A percentile compares a stretch with the other conserved stretches of the same genome.
phyloP scores from a whole-genome alignment of 2,329 filamentous ascomycete species.

The Cladosporium sphaerospermum region DNA sequence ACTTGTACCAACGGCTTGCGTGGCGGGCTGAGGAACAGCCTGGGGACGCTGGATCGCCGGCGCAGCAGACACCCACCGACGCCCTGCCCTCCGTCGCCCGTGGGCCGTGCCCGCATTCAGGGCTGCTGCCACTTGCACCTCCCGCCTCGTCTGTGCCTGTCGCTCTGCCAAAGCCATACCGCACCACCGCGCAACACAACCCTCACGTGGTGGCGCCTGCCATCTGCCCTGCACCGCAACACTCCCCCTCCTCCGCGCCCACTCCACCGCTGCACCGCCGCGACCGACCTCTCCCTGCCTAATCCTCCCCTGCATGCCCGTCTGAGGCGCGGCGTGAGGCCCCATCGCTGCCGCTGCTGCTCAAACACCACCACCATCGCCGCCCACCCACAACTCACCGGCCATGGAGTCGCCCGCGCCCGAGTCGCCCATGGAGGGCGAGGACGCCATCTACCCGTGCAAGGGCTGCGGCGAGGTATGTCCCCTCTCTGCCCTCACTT shows the following conservation, averaged over 20 bases:
- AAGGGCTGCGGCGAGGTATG: slow-evolving; percentile 86
- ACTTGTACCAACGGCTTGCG: background rate
- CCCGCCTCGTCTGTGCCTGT: background rate
- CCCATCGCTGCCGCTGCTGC: slow-evolving; percentile 1
- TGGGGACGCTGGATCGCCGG: background rate
- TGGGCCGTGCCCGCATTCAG: background rate
- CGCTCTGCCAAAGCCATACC: background rate
- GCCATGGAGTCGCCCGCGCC: slow-evolving; percentile 50
- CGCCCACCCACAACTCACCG: background rate
- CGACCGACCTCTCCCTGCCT: background rate
- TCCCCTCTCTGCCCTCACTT: background rate
- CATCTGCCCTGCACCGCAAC: background rate
- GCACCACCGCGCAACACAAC: background rate
- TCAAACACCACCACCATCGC: background rate
- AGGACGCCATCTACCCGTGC: slow-evolving; percentile 77
- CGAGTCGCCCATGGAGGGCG: slow-evolving; percentile 64
- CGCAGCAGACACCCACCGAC: background rate
- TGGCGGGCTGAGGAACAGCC: background rate
- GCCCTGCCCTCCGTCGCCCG: too few relatives aligned
- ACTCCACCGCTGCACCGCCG: background rate
- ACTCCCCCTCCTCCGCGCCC: background rate
- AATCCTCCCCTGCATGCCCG: slow-evolving; percentile 1
- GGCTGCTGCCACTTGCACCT: background rate
- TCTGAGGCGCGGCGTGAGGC: slow-evolving; percentile 10
- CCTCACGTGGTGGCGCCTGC: background rate